phyloP scores from a whole-genome alignment of 768 basidiomycete genomes.

The Chalciporus sphaerocephalus region DNA sequence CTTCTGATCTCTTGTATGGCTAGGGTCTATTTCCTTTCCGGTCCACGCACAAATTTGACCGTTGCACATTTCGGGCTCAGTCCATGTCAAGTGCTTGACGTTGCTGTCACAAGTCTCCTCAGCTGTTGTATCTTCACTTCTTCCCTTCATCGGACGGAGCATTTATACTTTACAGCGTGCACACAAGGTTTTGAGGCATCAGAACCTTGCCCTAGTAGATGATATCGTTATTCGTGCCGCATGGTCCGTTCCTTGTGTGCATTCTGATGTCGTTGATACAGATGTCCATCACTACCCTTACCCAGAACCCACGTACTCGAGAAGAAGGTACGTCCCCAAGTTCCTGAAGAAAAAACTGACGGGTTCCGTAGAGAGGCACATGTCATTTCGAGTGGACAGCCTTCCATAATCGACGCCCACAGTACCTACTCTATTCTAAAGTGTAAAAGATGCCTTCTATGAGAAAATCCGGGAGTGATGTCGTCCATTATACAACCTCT shows the following conservation, averaged over 20 bases:
- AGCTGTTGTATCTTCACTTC: background rate
- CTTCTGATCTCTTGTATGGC: background rate
- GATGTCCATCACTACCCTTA: too few relatives aligned
- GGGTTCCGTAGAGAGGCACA: too few relatives aligned
- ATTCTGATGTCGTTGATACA: background rate
- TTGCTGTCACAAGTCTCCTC: background rate
- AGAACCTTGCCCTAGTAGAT: background rate
- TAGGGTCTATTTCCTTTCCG: background rate
- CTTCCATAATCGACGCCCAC: background rate
- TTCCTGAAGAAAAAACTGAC: too few relatives aligned
- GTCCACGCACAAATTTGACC: too few relatives aligned
- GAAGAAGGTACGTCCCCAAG: too few relatives aligned
- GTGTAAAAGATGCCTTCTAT: background rate
- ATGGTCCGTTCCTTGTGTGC: background rate
- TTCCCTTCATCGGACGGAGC: constrained; percentile 5
- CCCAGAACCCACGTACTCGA: too few relatives aligned
- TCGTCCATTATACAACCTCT: constrained; percentile 1
- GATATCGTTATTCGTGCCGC: background rate
- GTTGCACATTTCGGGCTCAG: background rate
- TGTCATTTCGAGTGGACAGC: background rate
- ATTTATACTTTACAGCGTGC: constrained; percentile 4
- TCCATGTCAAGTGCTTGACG: background rate
- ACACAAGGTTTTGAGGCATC: background rate
- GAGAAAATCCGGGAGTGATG: background rate
- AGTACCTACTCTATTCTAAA: constrained; percentile 2